These are phyloP conservation scores for Cylindricascospora bacillispora DNA, from an alignment of 1,139 yeast species.

Conservation along the genomic window DNA sequence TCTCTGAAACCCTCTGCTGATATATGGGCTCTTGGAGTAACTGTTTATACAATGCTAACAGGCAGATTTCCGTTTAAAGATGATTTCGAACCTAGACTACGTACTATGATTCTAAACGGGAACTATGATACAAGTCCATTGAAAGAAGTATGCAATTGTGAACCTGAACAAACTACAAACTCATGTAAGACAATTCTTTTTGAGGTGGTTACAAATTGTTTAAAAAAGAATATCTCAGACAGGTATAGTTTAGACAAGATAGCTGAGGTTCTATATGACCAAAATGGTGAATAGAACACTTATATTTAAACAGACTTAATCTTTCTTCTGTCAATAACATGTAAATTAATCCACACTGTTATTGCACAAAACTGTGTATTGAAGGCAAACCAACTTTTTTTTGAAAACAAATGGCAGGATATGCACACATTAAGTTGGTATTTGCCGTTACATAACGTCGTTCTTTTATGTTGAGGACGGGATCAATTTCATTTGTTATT, in stretches of 20 bases:
- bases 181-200: constrained; percentile 21
- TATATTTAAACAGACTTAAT: too few species aligned
- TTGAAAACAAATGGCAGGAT: too few species aligned
- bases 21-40: constrained; percentile 84
- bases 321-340: too few species aligned
- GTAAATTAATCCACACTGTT: too few species aligned
- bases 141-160: constrained; percentile 20
- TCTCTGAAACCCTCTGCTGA: constrained; percentile 60
- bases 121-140: constrained; percentile 40
- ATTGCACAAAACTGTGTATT: too few species aligned
- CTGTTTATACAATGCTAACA: constrained; percentile 56
- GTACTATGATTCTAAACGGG: constrained; percentile 61
- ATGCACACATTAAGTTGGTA: too few species aligned
- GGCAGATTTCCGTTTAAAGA: constrained; percentile 78
- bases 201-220: constrained; percentile 42
- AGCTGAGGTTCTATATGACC: too few species aligned
- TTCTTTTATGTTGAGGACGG: too few species aligned
- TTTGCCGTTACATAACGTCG: too few species aligned
- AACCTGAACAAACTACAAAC: constrained; percentile 4
- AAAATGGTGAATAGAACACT: too few species aligned
- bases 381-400: too few species aligned
- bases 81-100: constrained; percentile 63
- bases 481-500: too few species aligned
- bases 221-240: constrained; percentile 37
- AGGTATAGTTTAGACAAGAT: constrained; percentile 46